A percentile compares a stretch with the other conserved stretches of the same genome.
Evolutionary conservation across 116 monocot genomes (phyloP).

Genomic region (Phalaenopsis hybrid): DNA sequence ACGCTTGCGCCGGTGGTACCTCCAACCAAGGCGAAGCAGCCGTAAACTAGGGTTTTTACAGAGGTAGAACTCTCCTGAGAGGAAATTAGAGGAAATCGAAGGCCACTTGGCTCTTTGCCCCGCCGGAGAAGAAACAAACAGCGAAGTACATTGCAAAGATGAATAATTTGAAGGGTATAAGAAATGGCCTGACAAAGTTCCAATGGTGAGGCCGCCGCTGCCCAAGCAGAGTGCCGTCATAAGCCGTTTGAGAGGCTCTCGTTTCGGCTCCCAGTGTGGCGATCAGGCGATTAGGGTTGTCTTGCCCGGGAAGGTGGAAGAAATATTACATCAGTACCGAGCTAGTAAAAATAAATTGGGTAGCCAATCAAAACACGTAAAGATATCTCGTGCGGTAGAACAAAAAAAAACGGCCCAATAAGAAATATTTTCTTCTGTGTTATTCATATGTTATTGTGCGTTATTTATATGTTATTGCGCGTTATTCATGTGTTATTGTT

Average conservation of each 20-base stretch:
- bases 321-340: too few relatives aligned
- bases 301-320: too few relatives aligned
- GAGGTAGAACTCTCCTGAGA: conserved; percentile 3
- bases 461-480: too few relatives aligned
- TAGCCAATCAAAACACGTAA: too few relatives aligned
- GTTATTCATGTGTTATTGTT: too few relatives aligned
- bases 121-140: not conserved
- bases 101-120: not conserved
- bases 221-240: not conserved
- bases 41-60: not conserved
- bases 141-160: not conserved
- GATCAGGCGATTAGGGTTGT: too few relatives aligned
- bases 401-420: too few relatives aligned
- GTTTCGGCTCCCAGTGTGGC: too few relatives aligned
- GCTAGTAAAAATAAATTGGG: too few relatives aligned
- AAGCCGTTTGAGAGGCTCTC: not conserved
- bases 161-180: not conserved
- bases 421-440: too few relatives aligned
- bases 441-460: too few relatives aligned
- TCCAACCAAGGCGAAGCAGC: not conserved
- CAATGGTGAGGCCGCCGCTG: not conserved
- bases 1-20: not conserved
- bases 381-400: too few relatives aligned
- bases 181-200: not conserved
- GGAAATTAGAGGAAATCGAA: conserved; percentile 8